These are phyloP conservation scores for Phylloporus sp. DNA, from an alignment of 768 basidiomycete genomes.

Conservation along the genomic window DNA sequence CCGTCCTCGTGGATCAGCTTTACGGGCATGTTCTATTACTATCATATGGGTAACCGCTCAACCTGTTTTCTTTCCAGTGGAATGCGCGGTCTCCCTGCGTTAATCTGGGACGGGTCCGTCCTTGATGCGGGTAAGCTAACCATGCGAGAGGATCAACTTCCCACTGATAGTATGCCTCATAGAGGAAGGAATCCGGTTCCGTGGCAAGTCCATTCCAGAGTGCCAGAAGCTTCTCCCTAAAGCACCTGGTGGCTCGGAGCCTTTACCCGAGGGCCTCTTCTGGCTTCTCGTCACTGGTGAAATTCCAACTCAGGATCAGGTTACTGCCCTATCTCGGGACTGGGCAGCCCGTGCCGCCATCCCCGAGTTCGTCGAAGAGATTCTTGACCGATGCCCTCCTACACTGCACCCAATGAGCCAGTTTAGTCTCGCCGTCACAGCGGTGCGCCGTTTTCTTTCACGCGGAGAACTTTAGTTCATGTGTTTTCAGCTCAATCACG, in stretches of 20 bases:
- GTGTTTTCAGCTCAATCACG: slow-evolving; percentile 69
- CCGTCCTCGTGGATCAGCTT: slow-evolving; percentile 85
- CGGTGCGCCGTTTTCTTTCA: slow-evolving; percentile 43
- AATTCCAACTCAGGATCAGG: slow-evolving; percentile 87
- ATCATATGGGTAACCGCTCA: slow-evolving; percentile 3
- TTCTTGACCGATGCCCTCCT: slow-evolving; percentile 88
- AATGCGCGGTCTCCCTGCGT: slow-evolving; percentile 84
- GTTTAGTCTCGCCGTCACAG: slow-evolving; percentile 93
- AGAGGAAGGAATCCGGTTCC: slow-evolving; percentile 98
- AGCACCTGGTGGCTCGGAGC: slow-evolving; percentile 82
- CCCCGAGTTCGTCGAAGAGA: slow-evolving; percentile 93
- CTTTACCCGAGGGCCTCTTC: slow-evolving; percentile 90
- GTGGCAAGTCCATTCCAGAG: slow-evolving; percentile 92
- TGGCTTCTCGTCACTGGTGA: slow-evolving; percentile 96
- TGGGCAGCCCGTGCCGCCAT: slow-evolving; percentile 92
- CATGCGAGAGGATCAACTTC: neutral
- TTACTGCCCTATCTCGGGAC: slow-evolving; percentile 78
- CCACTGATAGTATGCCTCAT: slow-evolving; percentile 1
- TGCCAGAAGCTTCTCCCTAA: slow-evolving; percentile 83
- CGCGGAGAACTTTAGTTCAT: slow-evolving; percentile 1
- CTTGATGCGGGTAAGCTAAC: slow-evolving; percentile 73
- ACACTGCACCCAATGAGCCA: slow-evolving; percentile 99
- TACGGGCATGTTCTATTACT: slow-evolving; percentile 57
- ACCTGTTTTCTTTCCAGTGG: slow-evolving; percentile 44
- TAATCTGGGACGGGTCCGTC: slow-evolving; percentile 98